A percentile compares a stretch with the other conserved stretches of the same genome.
Evolutionary conservation across 352 stramenopile species (phyloP).

Genomic region (Globisporangium cylindrosporum): DNA sequence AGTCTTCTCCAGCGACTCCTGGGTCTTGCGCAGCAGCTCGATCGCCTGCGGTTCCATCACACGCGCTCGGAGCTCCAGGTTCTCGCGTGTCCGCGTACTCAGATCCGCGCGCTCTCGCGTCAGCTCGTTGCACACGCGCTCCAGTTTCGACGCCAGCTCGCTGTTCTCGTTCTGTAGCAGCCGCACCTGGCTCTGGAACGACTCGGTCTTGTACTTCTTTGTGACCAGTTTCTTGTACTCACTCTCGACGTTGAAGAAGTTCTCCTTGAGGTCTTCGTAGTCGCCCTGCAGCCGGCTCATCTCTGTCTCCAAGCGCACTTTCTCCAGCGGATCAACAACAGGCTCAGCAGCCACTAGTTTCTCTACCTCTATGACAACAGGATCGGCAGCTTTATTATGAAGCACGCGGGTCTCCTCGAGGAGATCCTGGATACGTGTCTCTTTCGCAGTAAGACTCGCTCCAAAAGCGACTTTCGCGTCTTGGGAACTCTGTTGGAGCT

Average conservation of each 20-base stretch:
- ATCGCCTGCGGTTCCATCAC: slow-evolving; percentile 53
- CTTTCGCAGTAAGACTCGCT: slow-evolving; percentile 15
- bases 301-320: slow-evolving; percentile 20
- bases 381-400: slow-evolving; percentile 7
- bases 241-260: slow-evolving; percentile 25
- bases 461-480: slow-evolving; percentile 16
- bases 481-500: not conserved
- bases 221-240: slow-evolving; percentile 60
- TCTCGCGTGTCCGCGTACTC: slow-evolving; percentile 34
- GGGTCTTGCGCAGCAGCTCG: slow-evolving; percentile 48
- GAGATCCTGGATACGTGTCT: slow-evolving; percentile 23
- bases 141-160: slow-evolving; percentile 42
- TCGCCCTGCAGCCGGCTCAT: slow-evolving; percentile 30
- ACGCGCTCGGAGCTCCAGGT: slow-evolving; percentile 42
- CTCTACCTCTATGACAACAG: slow-evolving; percentile 10
- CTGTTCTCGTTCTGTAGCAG: slow-evolving; percentile 67
- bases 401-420: slow-evolving; percentile 28
- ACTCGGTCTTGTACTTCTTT: slow-evolving; percentile 76
- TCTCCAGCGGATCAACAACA: slow-evolving; percentile 3
- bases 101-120: slow-evolving; percentile 40
- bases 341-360: slow-evolving; percentile 8
- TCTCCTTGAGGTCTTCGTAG: slow-evolving; percentile 25
- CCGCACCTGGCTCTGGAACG: slow-evolving; percentile 64
- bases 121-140: slow-evolving; percentile 36
- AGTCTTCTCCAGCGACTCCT: slow-evolving; percentile 66